phyloP scores from a whole-genome alignment of 495 filamentous ascomycete genomes.

The Podospora didyma region DNA sequence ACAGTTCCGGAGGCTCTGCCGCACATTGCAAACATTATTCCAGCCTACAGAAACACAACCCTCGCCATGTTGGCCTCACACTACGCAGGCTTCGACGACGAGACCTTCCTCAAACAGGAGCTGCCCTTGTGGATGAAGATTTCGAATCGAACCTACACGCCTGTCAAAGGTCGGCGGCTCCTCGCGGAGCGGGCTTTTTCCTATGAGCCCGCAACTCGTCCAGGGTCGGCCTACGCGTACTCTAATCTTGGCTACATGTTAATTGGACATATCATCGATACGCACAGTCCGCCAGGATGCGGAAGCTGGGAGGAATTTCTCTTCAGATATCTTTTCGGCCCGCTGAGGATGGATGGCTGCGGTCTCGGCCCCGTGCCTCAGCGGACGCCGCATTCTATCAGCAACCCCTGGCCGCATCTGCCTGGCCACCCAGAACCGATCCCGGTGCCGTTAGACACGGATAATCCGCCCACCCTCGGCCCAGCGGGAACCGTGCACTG shows the following conservation, averaged over 20 bases:
- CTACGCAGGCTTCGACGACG: conserved; percentile 4
- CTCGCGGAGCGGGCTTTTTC: conserved; percentile 1
- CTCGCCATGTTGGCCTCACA: conserved; percentile 4
- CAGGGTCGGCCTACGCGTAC: conserved; percentile 1
- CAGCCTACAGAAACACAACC: conserved; percentile 3
- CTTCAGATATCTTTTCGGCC: neutral
- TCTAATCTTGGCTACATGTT: conserved; percentile 11
- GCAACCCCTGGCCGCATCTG: conserved; percentile 7
- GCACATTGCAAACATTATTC: neutral
- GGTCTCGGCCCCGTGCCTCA: conserved; percentile 4
- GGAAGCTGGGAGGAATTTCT: too few species aligned
- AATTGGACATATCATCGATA: conserved; percentile 6
- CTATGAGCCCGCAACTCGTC: neutral
- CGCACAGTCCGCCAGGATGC: neutral
- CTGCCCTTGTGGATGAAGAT: neutral
- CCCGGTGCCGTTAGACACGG: neutral
- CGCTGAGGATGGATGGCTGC: conserved; percentile 5
- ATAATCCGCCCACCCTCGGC: conserved; percentile 4
- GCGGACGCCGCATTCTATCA: conserved; percentile 4
- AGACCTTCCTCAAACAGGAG: neutral
- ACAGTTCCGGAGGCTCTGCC: conserved; percentile 4
- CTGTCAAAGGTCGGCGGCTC: conserved; percentile 1
- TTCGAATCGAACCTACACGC: neutral
- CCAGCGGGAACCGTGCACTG: conserved; percentile 7
- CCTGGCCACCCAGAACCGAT: conserved; percentile 5